phyloP scores from a whole-genome alignment of 202 grass and related monocot species.

The Saccharum hybrid region DNA sequence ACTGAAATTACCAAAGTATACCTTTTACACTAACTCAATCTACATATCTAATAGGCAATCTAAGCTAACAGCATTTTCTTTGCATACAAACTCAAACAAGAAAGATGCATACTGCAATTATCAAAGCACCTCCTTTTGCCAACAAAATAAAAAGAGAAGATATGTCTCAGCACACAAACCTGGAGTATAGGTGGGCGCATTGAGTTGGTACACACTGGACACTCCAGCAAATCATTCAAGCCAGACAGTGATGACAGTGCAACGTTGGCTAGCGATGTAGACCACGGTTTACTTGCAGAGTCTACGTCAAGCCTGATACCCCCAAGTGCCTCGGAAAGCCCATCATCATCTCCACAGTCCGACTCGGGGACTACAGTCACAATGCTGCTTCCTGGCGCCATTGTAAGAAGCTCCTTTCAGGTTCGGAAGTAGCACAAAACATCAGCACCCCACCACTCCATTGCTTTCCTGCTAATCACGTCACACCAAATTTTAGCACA shows the following conservation, averaged over 20 bases:
- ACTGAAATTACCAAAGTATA: constrained; percentile 12
- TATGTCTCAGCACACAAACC: constrained; percentile 39
- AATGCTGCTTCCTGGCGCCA: constrained; percentile 60
- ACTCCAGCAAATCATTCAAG: constrained; percentile 67
- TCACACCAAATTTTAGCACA: neutral
- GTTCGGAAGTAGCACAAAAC: constrained; percentile 24
- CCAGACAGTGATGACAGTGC: constrained; percentile 56
- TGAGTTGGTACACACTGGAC: constrained; percentile 75
- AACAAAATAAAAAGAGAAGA: constrained; percentile 18
- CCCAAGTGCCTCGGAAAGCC: constrained; percentile 52
- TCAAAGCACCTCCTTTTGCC: constrained; percentile 17
- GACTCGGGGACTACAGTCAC: constrained; percentile 52
- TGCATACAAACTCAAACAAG: constrained; percentile 1
- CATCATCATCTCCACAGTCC: constrained; percentile 48
- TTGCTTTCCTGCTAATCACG: constrained; percentile 28
- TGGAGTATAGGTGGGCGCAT: constrained; percentile 74
- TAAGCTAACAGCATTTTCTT: constrained; percentile 25
- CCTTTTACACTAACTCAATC: constrained; percentile 17
- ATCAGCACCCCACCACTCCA: constrained; percentile 43
- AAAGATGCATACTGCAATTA: constrained; percentile 22
- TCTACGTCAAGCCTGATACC: constrained; percentile 43
- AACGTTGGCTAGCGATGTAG: constrained; percentile 40
- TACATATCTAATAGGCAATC: constrained; percentile 5
- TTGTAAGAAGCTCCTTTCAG: constrained; percentile 42
- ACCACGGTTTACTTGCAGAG: constrained; percentile 52